These are phyloP conservation scores for Rhinocladiella mackenziei DNA, from an alignment of 2,329 filamentous ascomycete species.

Conservation along the genomic window DNA sequence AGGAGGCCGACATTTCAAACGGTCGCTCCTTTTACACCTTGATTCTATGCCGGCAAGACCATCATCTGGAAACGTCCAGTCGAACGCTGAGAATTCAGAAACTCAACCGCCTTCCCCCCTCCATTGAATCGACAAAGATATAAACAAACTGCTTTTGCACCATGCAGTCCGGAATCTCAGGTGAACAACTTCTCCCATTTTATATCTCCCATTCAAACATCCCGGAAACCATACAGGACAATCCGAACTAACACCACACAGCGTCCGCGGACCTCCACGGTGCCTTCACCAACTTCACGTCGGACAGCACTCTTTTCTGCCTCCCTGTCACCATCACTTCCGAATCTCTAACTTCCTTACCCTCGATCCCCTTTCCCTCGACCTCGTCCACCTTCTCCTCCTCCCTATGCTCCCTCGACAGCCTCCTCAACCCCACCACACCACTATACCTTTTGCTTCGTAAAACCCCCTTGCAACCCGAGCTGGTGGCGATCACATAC, in stretches of 20 bases:
- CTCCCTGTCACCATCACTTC: slow-evolving; percentile 45
- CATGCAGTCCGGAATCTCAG: slow-evolving; percentile 50
- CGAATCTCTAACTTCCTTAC: slow-evolving; percentile 42
- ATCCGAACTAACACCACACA: slow-evolving; percentile 21
- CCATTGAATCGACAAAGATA: too few relatives aligned
- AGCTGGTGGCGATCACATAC: slow-evolving; percentile 55
- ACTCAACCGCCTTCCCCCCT: too few relatives aligned
- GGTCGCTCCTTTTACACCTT: too few relatives aligned
- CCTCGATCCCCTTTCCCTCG: slow-evolving; percentile 39
- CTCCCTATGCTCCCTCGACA: slow-evolving; percentile 47
- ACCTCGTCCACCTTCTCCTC: slow-evolving; percentile 44
- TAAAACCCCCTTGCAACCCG: slow-evolving; percentile 19
- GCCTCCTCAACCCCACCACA: slow-evolving; percentile 51
- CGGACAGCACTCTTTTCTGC: slow-evolving; percentile 41
- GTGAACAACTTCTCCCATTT: slow-evolving; percentile 31
- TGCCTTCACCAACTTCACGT: slow-evolving; percentile 44
- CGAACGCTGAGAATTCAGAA: too few relatives aligned
- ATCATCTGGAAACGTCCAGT: too few relatives aligned
- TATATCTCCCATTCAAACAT: too few relatives aligned
- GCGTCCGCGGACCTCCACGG: slow-evolving; percentile 46
- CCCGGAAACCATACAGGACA: neutral
- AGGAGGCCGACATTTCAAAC: too few relatives aligned
- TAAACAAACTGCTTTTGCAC: too few relatives aligned
- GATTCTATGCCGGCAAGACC: too few relatives aligned
- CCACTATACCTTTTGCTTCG: slow-evolving; percentile 61